Percentiles rank a stretch among this genome's conserved stretches.
These are phyloP conservation scores for Rhizophora mangle DNA, from an alignment of 345 rosid genomes.

Conservation along the genomic window DNA sequence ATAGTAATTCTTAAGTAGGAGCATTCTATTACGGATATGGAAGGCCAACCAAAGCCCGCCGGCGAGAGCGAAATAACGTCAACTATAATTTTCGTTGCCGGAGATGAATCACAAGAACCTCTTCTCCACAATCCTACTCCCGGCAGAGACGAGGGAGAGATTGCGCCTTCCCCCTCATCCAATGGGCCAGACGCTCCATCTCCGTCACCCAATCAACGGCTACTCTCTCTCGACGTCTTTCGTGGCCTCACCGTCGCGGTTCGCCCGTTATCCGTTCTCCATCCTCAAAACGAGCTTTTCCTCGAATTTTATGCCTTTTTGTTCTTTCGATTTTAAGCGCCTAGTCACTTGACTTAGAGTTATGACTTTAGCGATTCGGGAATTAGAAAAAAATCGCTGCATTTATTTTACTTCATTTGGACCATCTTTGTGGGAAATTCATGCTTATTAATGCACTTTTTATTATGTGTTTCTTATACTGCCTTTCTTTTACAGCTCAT, in stretches of 20 bases:
- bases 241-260: slow-evolving; percentile 63
- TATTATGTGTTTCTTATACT: neutral
- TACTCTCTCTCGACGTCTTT: slow-evolving; percentile 52
- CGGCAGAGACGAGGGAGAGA: slow-evolving; percentile 13
- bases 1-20: too few relatives aligned
- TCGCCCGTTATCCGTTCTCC: neutral
- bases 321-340: neutral
- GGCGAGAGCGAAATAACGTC: slow-evolving; percentile 12
- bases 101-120: slow-evolving; percentile 22
- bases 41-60: neutral
- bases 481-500: slow-evolving; percentile 37
- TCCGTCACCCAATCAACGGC: slow-evolving; percentile 32
- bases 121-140: slow-evolving; percentile 18
- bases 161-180: slow-evolving; percentile 20
- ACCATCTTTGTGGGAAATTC: neutral
- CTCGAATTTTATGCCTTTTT: neutral
- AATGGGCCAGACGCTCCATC: slow-evolving; percentile 6
- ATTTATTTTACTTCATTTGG: neutral
- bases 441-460: neutral
- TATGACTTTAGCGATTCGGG: neutral
- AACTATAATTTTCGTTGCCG: slow-evolving; percentile 6
- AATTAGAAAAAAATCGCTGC: neutral
- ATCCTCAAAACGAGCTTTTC: neutral
- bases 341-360: neutral
- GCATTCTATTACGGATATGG: neutral